phyloP scores from a whole-genome alignment of 805 yeast species.

The Lipomyces sp. region DNA sequence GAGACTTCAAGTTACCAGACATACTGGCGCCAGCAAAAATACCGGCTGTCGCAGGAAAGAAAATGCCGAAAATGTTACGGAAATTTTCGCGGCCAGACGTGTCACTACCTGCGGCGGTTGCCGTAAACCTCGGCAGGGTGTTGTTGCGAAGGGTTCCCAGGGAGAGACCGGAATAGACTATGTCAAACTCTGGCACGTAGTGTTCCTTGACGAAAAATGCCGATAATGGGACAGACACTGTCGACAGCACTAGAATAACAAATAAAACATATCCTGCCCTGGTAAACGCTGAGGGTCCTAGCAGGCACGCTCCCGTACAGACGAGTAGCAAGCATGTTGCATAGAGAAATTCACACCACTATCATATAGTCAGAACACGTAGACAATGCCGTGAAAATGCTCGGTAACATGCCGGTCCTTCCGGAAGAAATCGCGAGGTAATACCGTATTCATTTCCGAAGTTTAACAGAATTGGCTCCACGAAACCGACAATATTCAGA shows the following conservation, averaged over 20 bases:
- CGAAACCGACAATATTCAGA: constrained; percentile 92
- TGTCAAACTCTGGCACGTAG: constrained; percentile 54
- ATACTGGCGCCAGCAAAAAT: constrained; percentile 98
- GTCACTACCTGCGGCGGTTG: constrained; percentile 88
- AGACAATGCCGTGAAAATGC: no score
- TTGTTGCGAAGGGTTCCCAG: constrained; percentile 70
- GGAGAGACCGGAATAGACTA: constrained; percentile 59
- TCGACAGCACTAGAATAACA: constrained; percentile 67
- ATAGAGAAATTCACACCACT: constrained; percentile 70
- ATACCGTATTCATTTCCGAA: constrained; percentile 69
- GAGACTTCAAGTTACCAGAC: constrained; percentile 90
- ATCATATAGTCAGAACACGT: constrained; percentile 30
- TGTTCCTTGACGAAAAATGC: constrained; percentile 69
- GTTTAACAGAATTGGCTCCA: constrained; percentile 84
- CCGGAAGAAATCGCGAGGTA: constrained; percentile 63
- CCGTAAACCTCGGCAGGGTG: constrained; percentile 77
- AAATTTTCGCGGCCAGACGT: constrained; percentile 68
- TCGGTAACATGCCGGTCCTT: constrained; percentile 48
- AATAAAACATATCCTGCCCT: constrained; percentile 80
- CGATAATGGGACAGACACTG: constrained; percentile 81
- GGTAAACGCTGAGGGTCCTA: constrained; percentile 82
- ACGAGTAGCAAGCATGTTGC: constrained; percentile 69
- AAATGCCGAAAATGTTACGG: constrained; percentile 86
- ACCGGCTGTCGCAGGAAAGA: constrained; percentile 98
- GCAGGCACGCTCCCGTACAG: constrained; percentile 76